A percentile compares a stretch with the other conserved stretches of the same genome.
phyloP scores from a whole-genome alignment of 106 monocot species.

The Apostasia ramifera region DNA sequence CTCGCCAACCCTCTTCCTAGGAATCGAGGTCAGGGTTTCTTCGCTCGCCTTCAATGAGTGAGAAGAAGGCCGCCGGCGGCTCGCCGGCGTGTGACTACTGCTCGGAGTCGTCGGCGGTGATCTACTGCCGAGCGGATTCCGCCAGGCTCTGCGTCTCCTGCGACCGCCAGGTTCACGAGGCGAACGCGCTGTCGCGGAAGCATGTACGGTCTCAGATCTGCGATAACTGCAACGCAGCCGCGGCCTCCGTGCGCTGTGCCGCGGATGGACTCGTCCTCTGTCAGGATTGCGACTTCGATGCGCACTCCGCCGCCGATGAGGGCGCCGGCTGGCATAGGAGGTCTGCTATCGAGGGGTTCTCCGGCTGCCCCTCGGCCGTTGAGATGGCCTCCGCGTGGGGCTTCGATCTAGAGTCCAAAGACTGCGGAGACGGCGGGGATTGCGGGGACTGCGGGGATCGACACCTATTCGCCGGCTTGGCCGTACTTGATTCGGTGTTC shows the following conservation, averaged over 20 bases:
- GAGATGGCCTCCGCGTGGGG: conserved; percentile 55
- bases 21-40: background rate
- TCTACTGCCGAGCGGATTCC: conserved; percentile 74
- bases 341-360: conserved; percentile 44
- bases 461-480: background rate
- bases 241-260: conserved; percentile 28
- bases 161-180: conserved; percentile 69
- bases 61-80: background rate
- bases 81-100: conserved; percentile 56
- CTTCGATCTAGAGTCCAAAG: conserved; percentile 28
- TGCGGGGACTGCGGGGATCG: conserved; percentile 5
- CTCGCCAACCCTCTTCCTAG: no score
- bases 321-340: background rate
- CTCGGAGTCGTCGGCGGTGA: conserved; percentile 29
- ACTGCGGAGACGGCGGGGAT: background rate
- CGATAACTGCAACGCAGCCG: conserved; percentile 37
- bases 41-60: background rate
- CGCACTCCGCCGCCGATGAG: conserved; percentile 1
- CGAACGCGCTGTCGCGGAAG: conserved; percentile 62
- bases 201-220: conserved; percentile 72
- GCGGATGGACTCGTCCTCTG: conserved; percentile 44
- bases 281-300: conserved; percentile 44
- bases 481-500: conserved; percentile 9
- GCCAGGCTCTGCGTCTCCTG: conserved; percentile 68
- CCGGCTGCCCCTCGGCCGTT: conserved; percentile 50